Percentiles rank a stretch among this genome's conserved stretches.
These are phyloP conservation scores for Schizosaccharomyces osmophilus DNA, from an alignment of 805 yeast genomes.

Conservation along the genomic window DNA sequence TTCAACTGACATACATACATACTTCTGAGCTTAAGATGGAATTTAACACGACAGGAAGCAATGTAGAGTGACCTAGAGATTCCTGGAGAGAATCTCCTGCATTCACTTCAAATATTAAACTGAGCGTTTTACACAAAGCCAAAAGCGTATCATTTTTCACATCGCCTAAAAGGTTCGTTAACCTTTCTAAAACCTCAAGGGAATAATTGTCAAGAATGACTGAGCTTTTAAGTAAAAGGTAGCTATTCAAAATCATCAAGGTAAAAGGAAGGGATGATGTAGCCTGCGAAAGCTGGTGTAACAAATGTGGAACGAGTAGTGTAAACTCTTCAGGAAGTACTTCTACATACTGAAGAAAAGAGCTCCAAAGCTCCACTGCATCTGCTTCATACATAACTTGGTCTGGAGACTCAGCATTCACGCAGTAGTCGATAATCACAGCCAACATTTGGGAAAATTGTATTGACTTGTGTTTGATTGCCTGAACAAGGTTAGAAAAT, in stretches of 20 bases:
- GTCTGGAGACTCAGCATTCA: conserved; percentile 33
- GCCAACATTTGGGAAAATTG: conserved; percentile 17
- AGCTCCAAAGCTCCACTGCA: conserved; percentile 66
- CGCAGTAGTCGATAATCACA: conserved; percentile 37
- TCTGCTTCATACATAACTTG: conserved; percentile 51
- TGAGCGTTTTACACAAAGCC: background rate
- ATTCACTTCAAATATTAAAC: background rate
- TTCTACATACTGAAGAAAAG: conserved; percentile 25
- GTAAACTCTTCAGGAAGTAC: conserved; percentile 27
- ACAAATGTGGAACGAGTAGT: conserved; percentile 25
- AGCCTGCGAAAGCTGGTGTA: conserved; percentile 36
- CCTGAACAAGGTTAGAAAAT: background rate
- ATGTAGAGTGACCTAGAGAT: background rate
- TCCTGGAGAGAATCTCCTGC: background rate
- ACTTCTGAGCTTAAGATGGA: background rate
- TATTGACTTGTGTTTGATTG: conserved; percentile 9
- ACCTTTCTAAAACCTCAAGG: background rate
- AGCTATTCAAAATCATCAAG: conserved; percentile 15
- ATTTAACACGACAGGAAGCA: background rate
- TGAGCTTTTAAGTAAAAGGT: conserved; percentile 13
- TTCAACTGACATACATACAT: background rate
- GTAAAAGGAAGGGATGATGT: conserved; percentile 20
- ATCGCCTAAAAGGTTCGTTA: background rate
- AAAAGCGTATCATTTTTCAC: background rate
- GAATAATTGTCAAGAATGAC: conserved; percentile 2